Evolutionary conservation across 192 early-diverging fungal genomes (phyloP), one percentile per base, ranked within the genome.

Genomic region (Backusella sp.): DNA sequence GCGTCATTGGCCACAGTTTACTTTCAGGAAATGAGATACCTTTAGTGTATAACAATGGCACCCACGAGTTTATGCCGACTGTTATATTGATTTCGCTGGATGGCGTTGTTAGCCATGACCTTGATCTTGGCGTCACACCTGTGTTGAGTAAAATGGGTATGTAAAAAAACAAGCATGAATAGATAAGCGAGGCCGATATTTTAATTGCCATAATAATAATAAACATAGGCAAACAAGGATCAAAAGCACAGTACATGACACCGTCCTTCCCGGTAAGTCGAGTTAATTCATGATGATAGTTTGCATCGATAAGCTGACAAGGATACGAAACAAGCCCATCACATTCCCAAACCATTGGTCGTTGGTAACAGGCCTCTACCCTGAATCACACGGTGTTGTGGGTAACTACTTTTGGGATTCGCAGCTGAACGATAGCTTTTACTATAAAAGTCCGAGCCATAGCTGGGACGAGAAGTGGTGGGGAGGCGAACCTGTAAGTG

Each of bases 261-360:
- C 91, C 94, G 23, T 86, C 88, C 0, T 95, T 94, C 73, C 94
- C 94, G 7, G 87, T 87, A 72, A 73, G 76, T 73, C 11, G 28
- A 35, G 26, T 1, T 9, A 30, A 21, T 68, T 3, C 9, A 39
- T 39, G 37, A 11, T 28, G 4, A 32, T 32, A 32, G 32, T 32
- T 32, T 32, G 17, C 8, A 44, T 8, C 21, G 30, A 34, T 76
- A 30, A 39, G n/a, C 23, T 67, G 65, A 42, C 32, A 7, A 39
- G 0, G 0, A 37, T 71, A 62, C n/a, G 5, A 15, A 8, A 46
- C 65, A 36, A 86, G 84, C 88, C 84, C 69, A 85, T 94, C 46
- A 97, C 97, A 0, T 97, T 96, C 76, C 94, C 96, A 15, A 98
- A 98, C 83, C 97, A 98, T 83, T 97, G 95, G 79, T 88, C 93